Evolutionary conservation across 2,329 filamentous ascomycete species (phyloP).

Genomic region (Massarina eburnea): DNA sequence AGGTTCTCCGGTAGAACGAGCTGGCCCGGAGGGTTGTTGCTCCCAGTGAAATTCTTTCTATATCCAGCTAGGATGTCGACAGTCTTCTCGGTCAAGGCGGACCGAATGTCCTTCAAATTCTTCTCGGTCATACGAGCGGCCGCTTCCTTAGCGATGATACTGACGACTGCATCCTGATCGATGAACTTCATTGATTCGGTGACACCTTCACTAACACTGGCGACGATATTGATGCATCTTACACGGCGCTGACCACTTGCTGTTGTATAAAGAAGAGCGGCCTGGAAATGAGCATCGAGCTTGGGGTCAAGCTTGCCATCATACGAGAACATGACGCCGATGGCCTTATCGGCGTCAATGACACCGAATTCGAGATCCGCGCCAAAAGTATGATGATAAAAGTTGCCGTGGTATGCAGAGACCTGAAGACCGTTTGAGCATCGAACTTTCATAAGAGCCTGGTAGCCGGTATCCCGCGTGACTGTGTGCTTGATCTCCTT

Average conservation of each 20-base stretch:
- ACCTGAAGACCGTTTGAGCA: slow-evolving; percentile 97
- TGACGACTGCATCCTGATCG: slow-evolving; percentile 90
- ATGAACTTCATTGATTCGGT: slow-evolving; percentile 87
- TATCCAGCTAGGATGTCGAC: slow-evolving; percentile 92
- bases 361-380: slow-evolving; percentile 92
- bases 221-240: slow-evolving; percentile 89
- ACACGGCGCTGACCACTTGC: slow-evolving; percentile 86
- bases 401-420: slow-evolving; percentile 92
- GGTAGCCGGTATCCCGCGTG: slow-evolving; percentile 88
- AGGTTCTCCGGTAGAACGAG: slow-evolving; percentile 93
- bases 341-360: slow-evolving; percentile 89
- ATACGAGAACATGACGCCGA: slow-evolving; percentile 89
- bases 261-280: slow-evolving; percentile 90
- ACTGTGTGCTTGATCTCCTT: slow-evolving; percentile 85
- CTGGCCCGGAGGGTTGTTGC: slow-evolving; percentile 83
- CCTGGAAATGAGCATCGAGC: slow-evolving; percentile 96
- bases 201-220: slow-evolving; percentile 83
- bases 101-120: slow-evolving; percentile 81
- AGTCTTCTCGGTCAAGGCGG: slow-evolving; percentile 82
- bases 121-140: slow-evolving; percentile 79
- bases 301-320: slow-evolving; percentile 98
- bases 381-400: slow-evolving; percentile 91
- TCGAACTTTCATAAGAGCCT: slow-evolving; percentile 96
- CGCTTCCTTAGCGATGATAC: slow-evolving; percentile 89
- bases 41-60: slow-evolving; percentile 85